Evolutionary conservation across 495 filamentous ascomycete genomes (phyloP).

Genomic region (Neurospora intermedia): DNA sequence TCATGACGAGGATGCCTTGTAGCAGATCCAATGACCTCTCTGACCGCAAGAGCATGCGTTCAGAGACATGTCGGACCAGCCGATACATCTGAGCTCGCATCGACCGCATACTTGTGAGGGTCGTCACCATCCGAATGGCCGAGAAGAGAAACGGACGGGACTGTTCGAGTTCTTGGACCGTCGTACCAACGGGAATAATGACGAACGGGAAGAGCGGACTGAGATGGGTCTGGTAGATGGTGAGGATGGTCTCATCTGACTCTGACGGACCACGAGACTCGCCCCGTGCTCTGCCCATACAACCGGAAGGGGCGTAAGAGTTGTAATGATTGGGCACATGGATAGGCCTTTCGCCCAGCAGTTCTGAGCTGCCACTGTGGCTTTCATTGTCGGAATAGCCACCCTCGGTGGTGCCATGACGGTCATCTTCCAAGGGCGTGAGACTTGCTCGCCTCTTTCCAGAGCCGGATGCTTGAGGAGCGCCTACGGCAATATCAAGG

Average conservation of each 20-base stretch:
- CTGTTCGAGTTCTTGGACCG: constrained; percentile 11
- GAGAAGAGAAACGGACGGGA: constrained; percentile 25
- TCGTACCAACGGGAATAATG: constrained; percentile 16
- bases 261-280: constrained; percentile 11
- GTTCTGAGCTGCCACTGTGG: background rate
- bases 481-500: background rate
- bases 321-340: constrained; percentile 15
- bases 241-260: constrained; percentile 25
- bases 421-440: background rate
- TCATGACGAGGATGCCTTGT: constrained; percentile 34
- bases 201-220: constrained; percentile 31
- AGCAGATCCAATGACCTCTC: constrained; percentile 40
- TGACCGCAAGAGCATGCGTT: constrained; percentile 34
- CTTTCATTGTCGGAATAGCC: background rate
- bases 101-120: constrained; percentile 26
- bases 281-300: constrained; percentile 15
- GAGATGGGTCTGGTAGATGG: constrained; percentile 23
- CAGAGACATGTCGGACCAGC: constrained; percentile 29
- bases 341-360: background rate
- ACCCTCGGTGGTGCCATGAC: background rate
- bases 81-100: constrained; percentile 27
- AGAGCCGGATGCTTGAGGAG: background rate
- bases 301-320: constrained; percentile 13
- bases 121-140: constrained; percentile 28
- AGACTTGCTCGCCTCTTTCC: background rate